Evolutionary conservation across 2,329 filamentous ascomycete species (phyloP).

Genomic region (Verticillium klebahnii): DNA sequence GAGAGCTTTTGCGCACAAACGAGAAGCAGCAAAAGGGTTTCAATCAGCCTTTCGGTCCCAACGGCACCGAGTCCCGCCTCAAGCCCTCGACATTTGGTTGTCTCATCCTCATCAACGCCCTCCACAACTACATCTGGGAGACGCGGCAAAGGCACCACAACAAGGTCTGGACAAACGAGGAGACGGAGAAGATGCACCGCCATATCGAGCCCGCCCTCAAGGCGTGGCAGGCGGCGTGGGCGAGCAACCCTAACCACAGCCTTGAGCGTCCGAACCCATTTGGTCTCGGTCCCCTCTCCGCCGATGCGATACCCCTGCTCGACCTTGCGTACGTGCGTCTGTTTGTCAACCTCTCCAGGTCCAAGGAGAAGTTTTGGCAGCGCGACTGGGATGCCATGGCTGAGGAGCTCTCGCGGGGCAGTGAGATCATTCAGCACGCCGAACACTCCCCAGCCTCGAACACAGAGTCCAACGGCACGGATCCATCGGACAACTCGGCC

Average conservation of each 20-base stretch:
- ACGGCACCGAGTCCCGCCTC: slow-evolving; percentile 55
- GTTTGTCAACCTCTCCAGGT: slow-evolving; percentile 87
- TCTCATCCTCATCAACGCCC: slow-evolving; percentile 83
- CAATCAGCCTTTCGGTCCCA: slow-evolving; percentile 42
- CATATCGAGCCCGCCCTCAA: slow-evolving; percentile 91
- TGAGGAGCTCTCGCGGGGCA: slow-evolving; percentile 74
- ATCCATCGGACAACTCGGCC: slow-evolving; percentile 42
- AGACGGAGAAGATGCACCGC: slow-evolving; percentile 92
- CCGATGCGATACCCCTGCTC: slow-evolving; percentile 84
- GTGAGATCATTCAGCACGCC: slow-evolving; percentile 69
- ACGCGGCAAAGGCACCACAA: slow-evolving; percentile 86
- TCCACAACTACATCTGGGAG: slow-evolving; percentile 99
- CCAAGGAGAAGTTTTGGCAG: slow-evolving; percentile 92
- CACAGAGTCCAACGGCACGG: slow-evolving; percentile 35
- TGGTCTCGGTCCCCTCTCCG: slow-evolving; percentile 75
- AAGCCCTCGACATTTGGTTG: slow-evolving; percentile 89
- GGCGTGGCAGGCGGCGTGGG: slow-evolving; percentile 93
- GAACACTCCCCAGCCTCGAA: slow-evolving; percentile 56
- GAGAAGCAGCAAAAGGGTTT: slow-evolving; percentile 53
- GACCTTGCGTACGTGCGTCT: slow-evolving; percentile 89
- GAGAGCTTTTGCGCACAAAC: slow-evolving; percentile 74
- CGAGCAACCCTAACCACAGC: slow-evolving; percentile 77
- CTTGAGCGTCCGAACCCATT: slow-evolving; percentile 81
- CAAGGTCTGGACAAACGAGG: slow-evolving; percentile 82
- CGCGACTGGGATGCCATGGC: slow-evolving; percentile 90